Percentiles rank a stretch among this genome's conserved stretches.
These are phyloP conservation scores for Fusarium xylarioides DNA, from an alignment of 2,329 filamentous ascomycete species.

Conservation along the genomic window DNA sequence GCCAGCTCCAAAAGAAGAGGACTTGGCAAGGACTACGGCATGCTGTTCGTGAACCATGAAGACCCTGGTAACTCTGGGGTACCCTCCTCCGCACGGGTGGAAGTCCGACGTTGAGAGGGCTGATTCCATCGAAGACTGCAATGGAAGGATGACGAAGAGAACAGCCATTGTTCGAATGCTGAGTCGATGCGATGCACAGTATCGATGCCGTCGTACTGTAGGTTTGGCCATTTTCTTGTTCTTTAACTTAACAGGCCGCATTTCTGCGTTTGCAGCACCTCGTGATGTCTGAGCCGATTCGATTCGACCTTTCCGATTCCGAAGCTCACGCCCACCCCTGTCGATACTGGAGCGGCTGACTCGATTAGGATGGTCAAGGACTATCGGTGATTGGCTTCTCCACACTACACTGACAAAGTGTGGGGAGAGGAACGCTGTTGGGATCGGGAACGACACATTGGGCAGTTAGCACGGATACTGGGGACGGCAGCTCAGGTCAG, in stretches of 20 bases:
- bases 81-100: constrained; percentile 31
- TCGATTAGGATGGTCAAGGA: constrained; percentile 28
- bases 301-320: constrained; percentile 19
- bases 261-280: constrained; percentile 36
- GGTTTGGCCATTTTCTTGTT: background rate
- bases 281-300: constrained; percentile 35
- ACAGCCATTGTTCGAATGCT: background rate
- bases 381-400: constrained; percentile 40
- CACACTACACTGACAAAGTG: constrained; percentile 41
- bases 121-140: background rate
- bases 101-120: background rate
- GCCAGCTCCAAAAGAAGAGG: background rate
- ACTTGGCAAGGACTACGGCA: constrained; percentile 27
- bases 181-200: background rate
- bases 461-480: constrained; percentile 11
- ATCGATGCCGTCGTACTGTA: background rate
- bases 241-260: constrained; percentile 34
- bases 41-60: constrained; percentile 28
- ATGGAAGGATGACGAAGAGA: constrained; percentile 6
- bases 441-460: background rate
- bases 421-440: constrained; percentile 25
- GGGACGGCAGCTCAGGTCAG: constrained; percentile 28
- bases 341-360: constrained; percentile 11
- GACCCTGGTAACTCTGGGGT: constrained; percentile 27
- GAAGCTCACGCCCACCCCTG: constrained; percentile 22